phyloP scores from a whole-genome alignment of 2,329 filamentous ascomycete species.

The Ustulina deusta region DNA sequence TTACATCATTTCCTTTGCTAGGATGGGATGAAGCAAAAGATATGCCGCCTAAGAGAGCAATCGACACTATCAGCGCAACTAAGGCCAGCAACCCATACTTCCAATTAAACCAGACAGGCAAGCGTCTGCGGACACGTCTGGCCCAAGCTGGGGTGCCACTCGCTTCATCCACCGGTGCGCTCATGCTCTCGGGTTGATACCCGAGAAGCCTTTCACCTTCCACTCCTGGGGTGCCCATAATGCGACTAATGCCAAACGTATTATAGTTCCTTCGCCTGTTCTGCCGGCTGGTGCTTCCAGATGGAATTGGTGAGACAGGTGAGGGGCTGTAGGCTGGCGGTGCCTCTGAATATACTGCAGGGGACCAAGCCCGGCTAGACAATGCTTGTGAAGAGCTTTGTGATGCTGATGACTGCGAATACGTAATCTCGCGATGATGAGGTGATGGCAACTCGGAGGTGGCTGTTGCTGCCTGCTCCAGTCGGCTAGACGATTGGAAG shows the following conservation, averaged over 20 bases:
- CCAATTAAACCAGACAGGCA: slow-evolving; percentile 50
- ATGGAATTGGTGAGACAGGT: slow-evolving; percentile 40
- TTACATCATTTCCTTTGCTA: slow-evolving; percentile 46
- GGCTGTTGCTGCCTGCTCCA: slow-evolving; percentile 35
- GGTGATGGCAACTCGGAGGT: slow-evolving; percentile 32
- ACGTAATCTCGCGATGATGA: slow-evolving; percentile 39
- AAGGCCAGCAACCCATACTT: slow-evolving; percentile 47
- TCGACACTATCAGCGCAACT: slow-evolving; percentile 49
- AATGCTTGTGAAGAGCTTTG: slow-evolving; percentile 40
- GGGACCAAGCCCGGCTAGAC: slow-evolving; percentile 40
- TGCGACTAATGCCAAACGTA: slow-evolving; percentile 55
- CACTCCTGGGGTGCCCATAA: slow-evolving; percentile 57
- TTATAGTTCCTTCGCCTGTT: slow-evolving; percentile 54
- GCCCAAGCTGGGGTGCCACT: slow-evolving; percentile 41
- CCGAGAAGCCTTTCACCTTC: slow-evolving; percentile 60
- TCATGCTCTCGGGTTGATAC: slow-evolving; percentile 61
- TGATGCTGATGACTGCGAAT: slow-evolving; percentile 46
- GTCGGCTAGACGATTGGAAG: slow-evolving; percentile 33
- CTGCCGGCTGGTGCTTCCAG: slow-evolving; percentile 24
- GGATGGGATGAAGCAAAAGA: slow-evolving; percentile 41
- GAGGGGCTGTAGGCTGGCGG: slow-evolving; percentile 65
- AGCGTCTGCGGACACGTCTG: slow-evolving; percentile 45
- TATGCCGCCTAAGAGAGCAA: slow-evolving; percentile 48
- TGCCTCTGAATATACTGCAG: slow-evolving; percentile 55
- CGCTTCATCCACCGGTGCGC: slow-evolving; percentile 50